Evolutionary conservation across 2,329 filamentous ascomycete genomes (phyloP), one percentile per base, ranked within the genome.

Genomic region (Botryotinia calthae): DNA sequence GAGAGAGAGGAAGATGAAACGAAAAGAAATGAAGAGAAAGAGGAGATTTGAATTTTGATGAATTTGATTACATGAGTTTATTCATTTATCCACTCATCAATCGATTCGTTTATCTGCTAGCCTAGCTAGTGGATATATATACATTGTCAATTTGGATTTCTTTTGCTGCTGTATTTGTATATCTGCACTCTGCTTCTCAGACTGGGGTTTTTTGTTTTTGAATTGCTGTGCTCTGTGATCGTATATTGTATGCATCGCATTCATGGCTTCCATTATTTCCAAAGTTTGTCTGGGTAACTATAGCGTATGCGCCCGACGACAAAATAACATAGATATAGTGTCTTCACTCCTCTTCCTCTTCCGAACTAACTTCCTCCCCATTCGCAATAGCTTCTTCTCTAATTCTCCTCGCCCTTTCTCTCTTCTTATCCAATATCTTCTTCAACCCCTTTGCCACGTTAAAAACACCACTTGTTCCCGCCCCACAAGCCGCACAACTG

Each of bases 391-490:
- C 85, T 76, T 84, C 83, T 71, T 86, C 83, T 74, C 86, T 84
- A 76, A 84, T 84, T 79, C 85, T 88, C 65, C 83, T 83, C 69
- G 86, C 87, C 74, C 86, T 84, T 76, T 88, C 87, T 73, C 86
- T 84, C 81, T 92, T 92, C 83, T 85, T 89, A 62, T 81, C 89
- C 73, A 98, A 82, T 76, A 98, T 81, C 81, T 92, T 93, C 81
- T 91, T 92, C 78, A 98, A 80, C 77, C 91, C 92, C 84, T 94
- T 97, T 1, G 95, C 94, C 5, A 89, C 87, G 81, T 97, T 97
- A 79, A 98, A 98, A 0, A 97, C 93, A 0, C 96, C 96, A 44
- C 91, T 91, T 0, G 95, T 98, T 8, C 94, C 93, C 0, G 90
- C 86, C 1, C 93, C 93, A 81, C 96, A 98, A 6, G 92, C 92